phyloP scores from a whole-genome alignment of 2,329 filamentous ascomycete species.

The Pseudopithomyces chartarum region DNA sequence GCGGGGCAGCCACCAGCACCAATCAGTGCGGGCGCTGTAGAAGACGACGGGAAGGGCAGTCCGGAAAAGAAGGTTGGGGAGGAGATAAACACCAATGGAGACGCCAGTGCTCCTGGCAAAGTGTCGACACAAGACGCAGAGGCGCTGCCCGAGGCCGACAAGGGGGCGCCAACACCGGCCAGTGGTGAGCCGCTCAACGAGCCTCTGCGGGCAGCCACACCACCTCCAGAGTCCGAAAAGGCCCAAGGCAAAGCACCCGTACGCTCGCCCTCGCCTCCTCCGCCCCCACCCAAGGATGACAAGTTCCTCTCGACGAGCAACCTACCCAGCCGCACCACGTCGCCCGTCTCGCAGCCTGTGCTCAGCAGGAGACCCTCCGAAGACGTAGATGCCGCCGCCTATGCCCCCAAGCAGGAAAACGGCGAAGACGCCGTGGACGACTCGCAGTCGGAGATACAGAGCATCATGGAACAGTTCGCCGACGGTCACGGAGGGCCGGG shows the following conservation, averaged over 20 bases:
- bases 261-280: slow-evolving; percentile 49
- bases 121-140: neutral
- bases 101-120: neutral
- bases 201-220: slow-evolving; percentile 27
- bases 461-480: slow-evolving; percentile 95
- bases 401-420: slow-evolving; percentile 57
- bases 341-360: slow-evolving; percentile 41
- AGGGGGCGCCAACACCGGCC: slow-evolving; percentile 11
- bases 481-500: slow-evolving; percentile 72
- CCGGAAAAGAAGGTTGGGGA: neutral
- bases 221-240: slow-evolving; percentile 26
- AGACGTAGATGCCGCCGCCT: slow-evolving; percentile 37
- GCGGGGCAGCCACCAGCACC: slow-evolving; percentile 27
- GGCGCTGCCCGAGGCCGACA: neutral
- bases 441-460: slow-evolving; percentile 87
- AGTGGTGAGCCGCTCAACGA: slow-evolving; percentile 22
- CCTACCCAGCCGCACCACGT: slow-evolving; percentile 49
- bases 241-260: slow-evolving; percentile 36
- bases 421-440: slow-evolving; percentile 54
- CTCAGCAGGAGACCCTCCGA: slow-evolving; percentile 47
- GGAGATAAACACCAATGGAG: neutral
- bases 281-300: slow-evolving; percentile 57
- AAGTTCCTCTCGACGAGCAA: slow-evolving; percentile 51
- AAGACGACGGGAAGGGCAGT: neutral
- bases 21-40: slow-evolving; percentile 8